Evolutionary conservation across 768 basidiomycete genomes (phyloP), one percentile per base, ranked within the genome.

Genomic region (Omphalotus guepiniiformis): DNA sequence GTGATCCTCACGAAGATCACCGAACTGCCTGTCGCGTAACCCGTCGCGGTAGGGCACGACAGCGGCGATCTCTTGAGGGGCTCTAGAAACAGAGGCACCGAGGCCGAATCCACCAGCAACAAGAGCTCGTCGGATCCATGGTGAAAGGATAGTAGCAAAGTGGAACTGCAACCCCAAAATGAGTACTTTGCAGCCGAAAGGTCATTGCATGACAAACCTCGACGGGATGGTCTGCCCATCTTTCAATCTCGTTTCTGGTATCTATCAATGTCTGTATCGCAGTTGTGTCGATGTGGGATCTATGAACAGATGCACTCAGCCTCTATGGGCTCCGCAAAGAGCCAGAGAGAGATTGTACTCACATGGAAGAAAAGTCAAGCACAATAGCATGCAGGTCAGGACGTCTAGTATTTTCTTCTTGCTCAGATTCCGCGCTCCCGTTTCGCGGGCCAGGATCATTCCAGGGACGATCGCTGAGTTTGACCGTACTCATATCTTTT

Each of bases 221-320:
- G 1, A 92, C 78, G 3, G 81, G 74, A 51, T 73, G 76, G 56
- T 93, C 78, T 7, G 84, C 78, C 86, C 89, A 97, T 57, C 81
- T 78, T 61, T 97, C 93, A n/a, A 97, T 76, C 63, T 88, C 88
- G 25, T 68, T 79, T 16, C 93, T 82, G 1, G 91, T 79, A 62
- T 99, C 96, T 48, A 96, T 84, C 37, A 99, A 74, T 27, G 91
- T 80, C 66, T 98, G 96, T 1, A 92, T 76, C 19, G 88, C 86
- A 1, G 96, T 98, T 6, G 89, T 90, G 58, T 99, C 96, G 35
- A 98, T 76, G 53, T 97, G 87, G 38, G 82, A 83, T 48, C 87
- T 90, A 62, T 13, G 27, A 45, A 41, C 13, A 41, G 16, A 26
- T 44, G 37, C 47, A 35, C 41, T 28, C 16, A 29, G 28, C 21